Conservation (phyloP, 306 rosid species). For the Erythrophleum fordii region DNA sequence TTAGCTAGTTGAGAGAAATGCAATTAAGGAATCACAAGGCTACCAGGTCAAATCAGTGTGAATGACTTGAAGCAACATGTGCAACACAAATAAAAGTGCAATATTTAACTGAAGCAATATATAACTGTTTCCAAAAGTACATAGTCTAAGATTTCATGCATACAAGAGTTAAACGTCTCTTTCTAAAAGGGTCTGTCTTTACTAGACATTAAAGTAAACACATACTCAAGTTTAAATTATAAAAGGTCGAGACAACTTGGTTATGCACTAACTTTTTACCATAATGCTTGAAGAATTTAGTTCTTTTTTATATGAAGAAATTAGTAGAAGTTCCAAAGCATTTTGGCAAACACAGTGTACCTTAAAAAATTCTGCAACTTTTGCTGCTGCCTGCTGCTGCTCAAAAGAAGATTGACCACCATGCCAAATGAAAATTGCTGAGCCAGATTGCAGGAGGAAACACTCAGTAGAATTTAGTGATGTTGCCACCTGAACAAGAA, state of each 20-base stretch:
- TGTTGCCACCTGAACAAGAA: conserved; percentile 75
- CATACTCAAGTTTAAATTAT: conserved; percentile 6
- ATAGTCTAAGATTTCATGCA: conserved; percentile 3
- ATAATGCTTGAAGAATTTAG: conserved; percentile 24
- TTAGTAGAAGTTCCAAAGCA: not conserved
- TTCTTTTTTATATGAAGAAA: not conserved
- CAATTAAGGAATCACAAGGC: conserved; percentile 24
- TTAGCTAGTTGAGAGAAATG: not conserved
- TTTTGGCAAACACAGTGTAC: conserved; percentile 44
- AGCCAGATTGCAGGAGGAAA: conserved; percentile 85
- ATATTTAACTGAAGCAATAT: conserved; percentile 5
- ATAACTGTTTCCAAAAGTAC: not conserved
- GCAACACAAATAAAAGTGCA: conserved; percentile 12
- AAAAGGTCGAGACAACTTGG: conserved; percentile 12
- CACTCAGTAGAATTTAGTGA: conserved; percentile 85
- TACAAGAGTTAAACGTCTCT: not conserved
- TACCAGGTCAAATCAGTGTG: conserved; percentile 20
- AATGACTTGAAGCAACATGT: conserved; percentile 27
- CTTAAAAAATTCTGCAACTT: conserved; percentile 87
- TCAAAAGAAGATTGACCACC: conserved; percentile 82
- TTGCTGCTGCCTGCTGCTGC: conserved; percentile 89
- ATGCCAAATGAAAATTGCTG: conserved; percentile 80
- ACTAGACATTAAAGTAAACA: conserved; percentile 1
- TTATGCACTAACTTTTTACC: conserved; percentile 18
- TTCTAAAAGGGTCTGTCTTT: not conserved